Evolutionary conservation across 2,329 filamentous ascomycete species (phyloP).

Genomic region (Alternaria triticimaculans): DNA sequence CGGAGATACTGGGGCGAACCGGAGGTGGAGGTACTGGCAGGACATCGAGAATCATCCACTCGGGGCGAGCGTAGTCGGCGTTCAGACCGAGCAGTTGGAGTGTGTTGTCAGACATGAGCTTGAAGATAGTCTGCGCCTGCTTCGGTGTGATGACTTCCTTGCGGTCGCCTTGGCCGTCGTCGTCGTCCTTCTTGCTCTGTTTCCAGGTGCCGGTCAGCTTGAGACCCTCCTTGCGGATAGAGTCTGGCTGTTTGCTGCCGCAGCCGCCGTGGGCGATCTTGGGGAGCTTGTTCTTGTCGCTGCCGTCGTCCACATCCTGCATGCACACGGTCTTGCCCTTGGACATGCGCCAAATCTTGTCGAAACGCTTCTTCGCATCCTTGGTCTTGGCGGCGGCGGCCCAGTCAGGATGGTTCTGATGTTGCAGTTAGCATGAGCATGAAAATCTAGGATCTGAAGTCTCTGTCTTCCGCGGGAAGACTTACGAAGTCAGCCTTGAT

Average conservation of each 20-base stretch:
- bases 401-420: slow-evolving; percentile 77
- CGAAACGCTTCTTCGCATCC: slow-evolving; percentile 94
- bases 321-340: slow-evolving; percentile 88
- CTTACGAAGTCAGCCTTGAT: slow-evolving; percentile 98
- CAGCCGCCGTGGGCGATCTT: slow-evolving; percentile 79
- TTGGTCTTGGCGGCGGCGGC: slow-evolving; percentile 80
- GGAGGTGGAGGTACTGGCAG: slow-evolving; percentile 94
- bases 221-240: slow-evolving; percentile 82
- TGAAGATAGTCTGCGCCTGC: slow-evolving; percentile 84
- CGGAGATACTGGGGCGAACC: slow-evolving; percentile 94
- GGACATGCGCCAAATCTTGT: slow-evolving; percentile 88
- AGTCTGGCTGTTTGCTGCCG: slow-evolving; percentile 83
- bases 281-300: slow-evolving; percentile 55
- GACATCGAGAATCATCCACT: slow-evolving; percentile 98
- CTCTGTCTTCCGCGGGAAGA: slow-evolving; percentile 66
- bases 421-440: slow-evolving; percentile 62
- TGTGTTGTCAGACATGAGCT: slow-evolving; percentile 81
- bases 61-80: slow-evolving; percentile 91
- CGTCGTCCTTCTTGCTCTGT: slow-evolving; percentile 71
- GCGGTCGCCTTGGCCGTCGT: slow-evolving; percentile 72
- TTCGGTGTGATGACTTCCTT: slow-evolving; percentile 84
- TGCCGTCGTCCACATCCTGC: slow-evolving; percentile 70
- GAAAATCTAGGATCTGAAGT: slow-evolving; percentile 52
- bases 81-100: slow-evolving; percentile 89
- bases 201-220: slow-evolving; percentile 81